These are phyloP conservation scores for Raddia guianensis DNA, from an alignment of 176 grass and related monocot species.

Conservation along the genomic window DNA sequence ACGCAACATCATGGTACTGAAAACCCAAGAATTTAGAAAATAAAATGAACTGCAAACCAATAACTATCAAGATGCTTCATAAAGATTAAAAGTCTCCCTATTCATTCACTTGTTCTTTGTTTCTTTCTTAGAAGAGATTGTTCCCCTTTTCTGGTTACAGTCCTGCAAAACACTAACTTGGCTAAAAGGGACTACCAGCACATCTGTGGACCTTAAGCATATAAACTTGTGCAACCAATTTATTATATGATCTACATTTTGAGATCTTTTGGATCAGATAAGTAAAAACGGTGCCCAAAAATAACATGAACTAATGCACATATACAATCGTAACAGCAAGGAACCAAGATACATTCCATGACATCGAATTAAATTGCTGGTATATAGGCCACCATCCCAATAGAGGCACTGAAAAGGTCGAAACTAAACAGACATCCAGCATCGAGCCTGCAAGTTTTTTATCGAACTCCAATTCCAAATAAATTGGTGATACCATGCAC, in stretches of 20 bases:
- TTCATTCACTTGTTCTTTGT: neutral
- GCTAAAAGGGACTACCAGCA: neutral
- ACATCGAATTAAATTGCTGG: neutral
- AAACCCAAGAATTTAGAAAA: neutral
- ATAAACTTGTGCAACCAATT: neutral
- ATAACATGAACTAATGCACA: neutral
- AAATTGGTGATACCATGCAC: neutral
- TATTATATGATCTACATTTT: neutral
- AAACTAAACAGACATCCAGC: slow-evolving; percentile 1
- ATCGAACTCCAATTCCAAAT: neutral
- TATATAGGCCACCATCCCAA: neutral
- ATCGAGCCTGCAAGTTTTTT: slow-evolving; percentile 10
- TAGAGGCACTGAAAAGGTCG: neutral
- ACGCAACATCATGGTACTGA: neutral
- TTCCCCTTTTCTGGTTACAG: slow-evolving; percentile 11
- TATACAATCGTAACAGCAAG: neutral
- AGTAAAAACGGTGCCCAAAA: neutral
- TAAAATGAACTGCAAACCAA: neutral
- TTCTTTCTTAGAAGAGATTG: neutral
- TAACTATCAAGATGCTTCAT: slow-evolving; percentile 2
- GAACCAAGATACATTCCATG: neutral
- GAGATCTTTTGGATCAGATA: neutral
- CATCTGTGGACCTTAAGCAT: neutral
- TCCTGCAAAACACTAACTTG: neutral
- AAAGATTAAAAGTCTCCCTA: neutral